Base-by-base conservation (phyloP, 2,329 filamentous ascomycete genomes). In the Aaosphaeria arxii region DNA sequence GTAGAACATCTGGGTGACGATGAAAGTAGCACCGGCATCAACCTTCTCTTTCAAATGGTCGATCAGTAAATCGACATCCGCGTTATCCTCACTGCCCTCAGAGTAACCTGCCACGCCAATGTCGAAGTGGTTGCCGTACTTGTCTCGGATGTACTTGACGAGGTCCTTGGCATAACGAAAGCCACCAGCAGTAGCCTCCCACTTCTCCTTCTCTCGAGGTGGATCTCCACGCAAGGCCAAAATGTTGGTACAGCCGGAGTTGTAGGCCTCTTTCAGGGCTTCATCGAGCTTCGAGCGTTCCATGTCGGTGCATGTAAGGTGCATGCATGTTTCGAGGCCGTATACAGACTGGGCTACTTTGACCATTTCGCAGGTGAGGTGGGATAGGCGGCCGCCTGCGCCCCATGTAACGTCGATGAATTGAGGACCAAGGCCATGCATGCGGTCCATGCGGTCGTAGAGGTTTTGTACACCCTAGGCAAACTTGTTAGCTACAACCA, bases 381-480 rank as follows among this genome's bases (percentile, higher is more conserved):
- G 87, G 47, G 92, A 94, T 59, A 94, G 84, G 57, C 88, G 86
- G 42, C 94, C 94, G 59, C 94, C 94, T 45, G 94, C 94, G 55
- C 95, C 95, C 94, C 94, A 99, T 54, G 94, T 99, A 65, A 99
- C 88, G 73, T 99, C 94, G 70, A 99, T 91, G 77, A 99, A 99
- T 65, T 91, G 87, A 55, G 92, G 94, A 1, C 91, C 94, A 55
- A 95, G 83, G 64, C 87, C 84, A 73, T 96, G 91, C 94, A 99
- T 99, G 74, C 91, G 91, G 74, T 99, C 94, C 89, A 99, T 97
- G 68, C 94, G 89, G 63, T 99, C 94, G 79, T 99, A 99, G 49
- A 99, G 85, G 72, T 99, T 99, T 76, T 99, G 94, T 9, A 99
- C 92, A 80, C 94, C 94, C 75, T 68, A 49, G 35, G 17, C 32